phyloP scores from a whole-genome alignment of 805 yeast genomes.

The Saturnispora galanensis region DNA sequence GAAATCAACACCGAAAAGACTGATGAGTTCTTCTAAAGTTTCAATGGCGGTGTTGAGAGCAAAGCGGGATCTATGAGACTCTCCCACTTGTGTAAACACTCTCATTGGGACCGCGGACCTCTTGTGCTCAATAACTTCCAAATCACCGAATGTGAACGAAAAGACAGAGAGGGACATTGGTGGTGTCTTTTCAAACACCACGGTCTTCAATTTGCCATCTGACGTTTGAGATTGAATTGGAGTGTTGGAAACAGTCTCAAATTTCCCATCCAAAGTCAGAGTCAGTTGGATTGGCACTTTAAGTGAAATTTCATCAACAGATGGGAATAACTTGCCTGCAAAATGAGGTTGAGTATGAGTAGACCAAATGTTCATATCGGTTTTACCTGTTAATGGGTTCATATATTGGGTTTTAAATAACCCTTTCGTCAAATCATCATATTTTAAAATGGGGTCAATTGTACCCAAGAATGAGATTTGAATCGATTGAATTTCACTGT shows the following conservation, averaged over 20 bases:
- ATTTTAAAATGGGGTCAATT: conserved; percentile 40
- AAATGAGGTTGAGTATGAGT: conserved; percentile 67
- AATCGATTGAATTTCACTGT: conserved; percentile 8
- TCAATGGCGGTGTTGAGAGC: conserved; percentile 40
- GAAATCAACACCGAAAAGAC: conserved; percentile 34
- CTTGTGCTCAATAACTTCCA: conserved; percentile 38
- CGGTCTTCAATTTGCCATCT: conserved; percentile 22
- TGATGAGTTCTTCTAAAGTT: conserved; percentile 39
- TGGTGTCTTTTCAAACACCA: conserved; percentile 44
- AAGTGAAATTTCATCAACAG: conserved; percentile 52
- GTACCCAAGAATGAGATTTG: conserved; percentile 40
- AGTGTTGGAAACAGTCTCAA: conserved; percentile 45
- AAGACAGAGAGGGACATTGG: conserved; percentile 54
- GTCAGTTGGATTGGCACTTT: conserved; percentile 44
- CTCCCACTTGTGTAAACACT: conserved; percentile 48
- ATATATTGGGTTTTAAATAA: conserved; percentile 58
- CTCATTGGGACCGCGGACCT: conserved; percentile 35
- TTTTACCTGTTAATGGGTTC: conserved; percentile 37
- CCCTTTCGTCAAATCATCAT: conserved; percentile 50
- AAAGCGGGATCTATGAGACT: conserved; percentile 35
- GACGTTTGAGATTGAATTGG: conserved; percentile 22
- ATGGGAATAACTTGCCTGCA: conserved; percentile 56
- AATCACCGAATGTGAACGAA: conserved; percentile 60
- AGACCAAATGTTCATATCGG: conserved; percentile 46
- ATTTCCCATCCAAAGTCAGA: conserved; percentile 35